These are phyloP conservation scores for Fraxinus americana DNA, from an alignment of 257 asterid genomes.

Conservation along the genomic window DNA sequence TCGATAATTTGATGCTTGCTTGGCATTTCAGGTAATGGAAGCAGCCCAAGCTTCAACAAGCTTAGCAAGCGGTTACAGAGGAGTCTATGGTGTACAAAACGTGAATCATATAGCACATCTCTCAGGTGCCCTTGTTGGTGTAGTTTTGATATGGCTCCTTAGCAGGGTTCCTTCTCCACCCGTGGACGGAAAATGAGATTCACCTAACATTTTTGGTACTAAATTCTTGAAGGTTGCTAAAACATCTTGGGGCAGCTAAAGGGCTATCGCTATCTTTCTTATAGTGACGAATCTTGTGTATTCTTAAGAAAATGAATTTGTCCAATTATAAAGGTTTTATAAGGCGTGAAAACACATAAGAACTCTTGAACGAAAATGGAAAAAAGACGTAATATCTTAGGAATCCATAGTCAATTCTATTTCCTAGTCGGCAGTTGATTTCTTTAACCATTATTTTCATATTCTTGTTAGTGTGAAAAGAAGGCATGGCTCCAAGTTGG, in stretches of 20 bases:
- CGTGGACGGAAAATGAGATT: slow-evolving; percentile 37
- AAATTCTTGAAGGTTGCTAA: not conserved
- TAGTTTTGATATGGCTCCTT: slow-evolving; percentile 76
- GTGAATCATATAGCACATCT: slow-evolving; percentile 94
- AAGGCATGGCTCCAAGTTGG: too few relatives aligned
- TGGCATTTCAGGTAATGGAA: slow-evolving; percentile 78
- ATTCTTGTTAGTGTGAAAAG: too few relatives aligned
- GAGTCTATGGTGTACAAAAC: slow-evolving; percentile 60
- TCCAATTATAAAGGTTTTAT: too few relatives aligned
- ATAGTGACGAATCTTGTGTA: too few relatives aligned
- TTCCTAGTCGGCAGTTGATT: too few relatives aligned
- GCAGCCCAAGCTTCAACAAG: slow-evolving; percentile 93
- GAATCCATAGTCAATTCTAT: too few relatives aligned
- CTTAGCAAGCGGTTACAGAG: slow-evolving; percentile 56
- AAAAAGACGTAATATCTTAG: too few relatives aligned
- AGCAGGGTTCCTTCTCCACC: slow-evolving; percentile 58
- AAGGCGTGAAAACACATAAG: too few relatives aligned
- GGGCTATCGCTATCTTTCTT: not conserved
- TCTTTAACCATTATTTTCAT: too few relatives aligned
- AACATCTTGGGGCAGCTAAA: not conserved
- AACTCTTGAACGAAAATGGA: too few relatives aligned
- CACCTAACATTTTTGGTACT: not conserved
- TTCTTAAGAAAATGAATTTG: too few relatives aligned
- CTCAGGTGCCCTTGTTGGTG: slow-evolving; percentile 93
- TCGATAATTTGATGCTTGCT: not conserved